Evolutionary conservation across 2,329 filamentous ascomycete species (phyloP).

Genomic region (Penicillium sp.): DNA sequence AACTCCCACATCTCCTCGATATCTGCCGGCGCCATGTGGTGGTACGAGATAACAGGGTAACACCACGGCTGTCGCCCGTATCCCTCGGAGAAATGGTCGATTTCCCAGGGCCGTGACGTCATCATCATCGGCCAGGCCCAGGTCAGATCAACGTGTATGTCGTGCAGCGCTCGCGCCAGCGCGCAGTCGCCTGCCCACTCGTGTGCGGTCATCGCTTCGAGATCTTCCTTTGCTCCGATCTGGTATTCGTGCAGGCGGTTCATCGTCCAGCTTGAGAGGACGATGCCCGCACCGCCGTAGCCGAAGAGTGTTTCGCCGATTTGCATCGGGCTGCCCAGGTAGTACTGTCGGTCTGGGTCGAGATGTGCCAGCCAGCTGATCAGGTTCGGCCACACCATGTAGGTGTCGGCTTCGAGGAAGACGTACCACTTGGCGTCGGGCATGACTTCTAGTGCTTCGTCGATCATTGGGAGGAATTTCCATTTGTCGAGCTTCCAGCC

Average conservation of each 20-base stretch:
- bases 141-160: conserved; percentile 43
- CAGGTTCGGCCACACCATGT: conserved; percentile 53
- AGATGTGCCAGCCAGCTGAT: conserved; percentile 51
- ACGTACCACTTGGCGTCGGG: conserved; percentile 56
- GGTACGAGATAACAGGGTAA: conserved; percentile 49
- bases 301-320: conserved; percentile 49
- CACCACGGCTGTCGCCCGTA: conserved; percentile 46
- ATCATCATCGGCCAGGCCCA: conserved; percentile 49
- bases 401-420: conserved; percentile 59
- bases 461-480: conserved; percentile 56
- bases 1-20: conserved; percentile 45
- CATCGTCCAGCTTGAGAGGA: conserved; percentile 50
- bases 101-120: conserved; percentile 38
- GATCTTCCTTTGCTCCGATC: conserved; percentile 37
- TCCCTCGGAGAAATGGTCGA: conserved; percentile 40
- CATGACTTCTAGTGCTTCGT: conserved; percentile 42
- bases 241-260: conserved; percentile 37
- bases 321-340: conserved; percentile 54
- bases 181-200: conserved; percentile 51
- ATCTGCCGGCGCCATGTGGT: conserved; percentile 45
- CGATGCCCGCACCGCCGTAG: conserved; percentile 52
- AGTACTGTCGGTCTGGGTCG: conserved; percentile 47
- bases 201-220: conserved; percentile 42
- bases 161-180: conserved; percentile 44
- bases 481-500: conserved; percentile 55